Conservation (phyloP, 306 rosid species). For the Pachyrhizus erosus region DNA sequence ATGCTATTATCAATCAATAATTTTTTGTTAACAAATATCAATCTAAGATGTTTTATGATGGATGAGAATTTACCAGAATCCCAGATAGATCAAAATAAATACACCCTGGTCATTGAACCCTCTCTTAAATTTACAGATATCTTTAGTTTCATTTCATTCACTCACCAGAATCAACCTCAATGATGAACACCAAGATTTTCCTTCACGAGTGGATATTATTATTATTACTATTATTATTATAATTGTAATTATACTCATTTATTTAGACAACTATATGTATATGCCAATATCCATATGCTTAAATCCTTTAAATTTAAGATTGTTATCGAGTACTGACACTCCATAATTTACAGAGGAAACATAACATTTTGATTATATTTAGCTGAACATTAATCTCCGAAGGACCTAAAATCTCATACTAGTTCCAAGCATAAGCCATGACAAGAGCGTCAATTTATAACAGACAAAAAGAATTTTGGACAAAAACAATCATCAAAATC, state of each 20-base stretch:
- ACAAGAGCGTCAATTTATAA: neutral
- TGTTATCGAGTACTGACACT: neutral
- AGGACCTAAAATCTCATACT: neutral
- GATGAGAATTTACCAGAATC: neutral
- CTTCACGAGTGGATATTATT: neutral
- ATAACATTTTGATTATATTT: neutral
- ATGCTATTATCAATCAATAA: neutral
- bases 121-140: neutral
- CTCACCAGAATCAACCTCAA: neutral
- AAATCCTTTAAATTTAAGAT: neutral
- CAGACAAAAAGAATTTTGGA: neutral
- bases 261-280: neutral
- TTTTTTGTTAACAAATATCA: neutral
- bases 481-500: neutral
- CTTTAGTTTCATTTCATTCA: neutral
- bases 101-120: neutral
- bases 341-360: neutral
- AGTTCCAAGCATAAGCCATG: neutral
- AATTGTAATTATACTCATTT: neutral
- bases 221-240: constrained; percentile 6
- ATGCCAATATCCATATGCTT: neutral
- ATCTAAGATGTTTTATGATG: neutral
- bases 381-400: neutral
- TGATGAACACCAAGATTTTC: neutral
- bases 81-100: neutral